Evolutionary conservation across 2,329 filamentous ascomycete species (phyloP).

Genomic region (Fusarium phyllophilum): DNA sequence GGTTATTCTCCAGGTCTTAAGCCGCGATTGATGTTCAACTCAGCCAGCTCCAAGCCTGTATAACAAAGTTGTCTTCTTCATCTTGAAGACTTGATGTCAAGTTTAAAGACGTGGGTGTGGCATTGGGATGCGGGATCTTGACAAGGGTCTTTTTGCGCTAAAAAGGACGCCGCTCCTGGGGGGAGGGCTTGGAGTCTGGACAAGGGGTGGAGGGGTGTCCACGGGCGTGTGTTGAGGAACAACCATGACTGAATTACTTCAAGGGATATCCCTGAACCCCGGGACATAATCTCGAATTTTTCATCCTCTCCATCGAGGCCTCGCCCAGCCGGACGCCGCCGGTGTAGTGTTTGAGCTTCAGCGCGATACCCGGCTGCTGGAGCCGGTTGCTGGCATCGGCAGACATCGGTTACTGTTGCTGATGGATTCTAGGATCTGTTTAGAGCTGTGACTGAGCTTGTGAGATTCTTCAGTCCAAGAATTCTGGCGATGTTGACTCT

Average conservation of each 20-base stretch:
- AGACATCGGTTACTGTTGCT: conserved; percentile 13
- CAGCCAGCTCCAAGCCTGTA: conserved; percentile 10
- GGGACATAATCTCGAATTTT: conserved; percentile 44
- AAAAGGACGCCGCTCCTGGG: conserved; percentile 42
- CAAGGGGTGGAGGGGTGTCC: conserved; percentile 37
- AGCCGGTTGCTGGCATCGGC: conserved; percentile 40
- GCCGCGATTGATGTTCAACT: background rate
- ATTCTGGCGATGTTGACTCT: background rate
- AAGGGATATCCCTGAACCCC: conserved; percentile 41
- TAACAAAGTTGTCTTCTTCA: conserved; percentile 29
- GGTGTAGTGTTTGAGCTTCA: conserved; percentile 41
- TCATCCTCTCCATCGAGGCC: conserved; percentile 37
- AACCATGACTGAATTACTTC: conserved; percentile 20
- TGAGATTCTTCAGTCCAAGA: conserved; percentile 4
- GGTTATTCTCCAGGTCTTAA: background rate
- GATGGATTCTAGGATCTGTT: conserved; percentile 1
- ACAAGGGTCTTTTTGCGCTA: conserved; percentile 45
- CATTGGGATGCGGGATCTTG: conserved; percentile 45
- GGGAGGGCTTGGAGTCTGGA: conserved; percentile 32
- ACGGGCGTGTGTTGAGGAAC: conserved; percentile 26
- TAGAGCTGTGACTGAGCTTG: conserved; percentile 6
- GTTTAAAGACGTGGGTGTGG: conserved; percentile 45
- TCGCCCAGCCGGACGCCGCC: conserved; percentile 42
- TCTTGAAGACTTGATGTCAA: conserved; percentile 40
- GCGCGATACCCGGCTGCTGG: conserved; percentile 36